phyloP scores from a whole-genome alignment of 2,329 filamentous ascomycete genomes.

The Epichloe aotearoae region DNA sequence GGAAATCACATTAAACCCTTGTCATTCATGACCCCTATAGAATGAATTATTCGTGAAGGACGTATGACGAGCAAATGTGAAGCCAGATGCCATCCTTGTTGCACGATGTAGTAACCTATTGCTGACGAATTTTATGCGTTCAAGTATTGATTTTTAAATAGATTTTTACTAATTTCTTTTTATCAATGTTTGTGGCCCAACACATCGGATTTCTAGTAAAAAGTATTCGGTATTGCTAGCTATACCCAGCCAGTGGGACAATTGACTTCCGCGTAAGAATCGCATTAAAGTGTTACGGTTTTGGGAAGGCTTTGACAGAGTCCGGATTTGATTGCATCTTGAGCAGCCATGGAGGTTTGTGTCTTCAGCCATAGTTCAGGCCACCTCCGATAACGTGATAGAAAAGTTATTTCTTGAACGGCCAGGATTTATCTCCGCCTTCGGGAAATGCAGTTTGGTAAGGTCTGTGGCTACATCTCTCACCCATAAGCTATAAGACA shows the following conservation, averaged over 20 bases:
- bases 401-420: slow-evolving; percentile 79
- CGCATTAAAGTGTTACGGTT: no score
- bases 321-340: not conserved
- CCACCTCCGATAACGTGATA: slow-evolving; percentile 44
- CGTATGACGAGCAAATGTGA: not conserved
- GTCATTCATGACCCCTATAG: not conserved
- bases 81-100: not conserved
- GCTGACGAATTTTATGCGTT: not conserved
- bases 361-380: slow-evolving; percentile 2
- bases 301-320: not conserved
- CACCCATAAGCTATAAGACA: slow-evolving; percentile 83
- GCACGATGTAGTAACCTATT: not conserved
- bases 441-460: slow-evolving; percentile 25
- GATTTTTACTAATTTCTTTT: no score
- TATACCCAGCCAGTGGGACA: no score
- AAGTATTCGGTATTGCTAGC: no score
- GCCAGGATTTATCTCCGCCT: slow-evolving; percentile 66
- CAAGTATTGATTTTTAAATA: no score
- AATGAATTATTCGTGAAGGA: not conserved
- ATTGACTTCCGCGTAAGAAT: no score
- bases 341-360: not conserved
- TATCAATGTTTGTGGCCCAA: no score
- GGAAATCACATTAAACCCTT: not conserved
- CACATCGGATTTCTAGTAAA: no score
- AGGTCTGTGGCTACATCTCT: slow-evolving; percentile 19